A percentile compares a stretch with the other conserved stretches of the same genome.
These are phyloP conservation scores for Schizophyllum amplum DNA, from an alignment of 1,284 basidiomycete species.

Conservation along the genomic window DNA sequence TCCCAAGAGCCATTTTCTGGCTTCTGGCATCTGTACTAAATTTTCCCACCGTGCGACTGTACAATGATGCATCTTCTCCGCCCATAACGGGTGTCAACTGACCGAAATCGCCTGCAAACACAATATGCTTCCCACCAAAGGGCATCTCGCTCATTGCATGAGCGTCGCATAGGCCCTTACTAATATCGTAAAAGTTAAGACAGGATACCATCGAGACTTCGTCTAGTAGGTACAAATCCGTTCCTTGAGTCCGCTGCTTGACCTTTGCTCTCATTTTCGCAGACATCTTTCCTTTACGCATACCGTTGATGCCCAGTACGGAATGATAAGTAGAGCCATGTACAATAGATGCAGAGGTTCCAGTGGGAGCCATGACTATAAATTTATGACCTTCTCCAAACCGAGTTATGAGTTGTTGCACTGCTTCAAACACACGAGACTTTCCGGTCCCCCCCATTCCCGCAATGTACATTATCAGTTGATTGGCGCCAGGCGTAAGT, in stretches of 20 bases:
- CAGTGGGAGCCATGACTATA: constrained; percentile 27
- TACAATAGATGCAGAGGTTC: constrained; percentile 26
- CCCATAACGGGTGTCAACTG: constrained; percentile 17
- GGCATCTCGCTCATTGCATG: constrained; percentile 9
- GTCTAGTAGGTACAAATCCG: constrained; percentile 18
- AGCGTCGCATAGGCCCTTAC: constrained; percentile 5
- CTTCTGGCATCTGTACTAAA: not conserved
- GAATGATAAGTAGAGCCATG: constrained; percentile 31
- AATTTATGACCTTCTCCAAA: constrained; percentile 20
- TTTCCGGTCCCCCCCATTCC: constrained; percentile 32
- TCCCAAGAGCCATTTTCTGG: constrained; percentile 21
- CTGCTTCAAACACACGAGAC: constrained; percentile 23
- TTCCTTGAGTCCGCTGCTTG: constrained; percentile 10
- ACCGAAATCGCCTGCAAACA: constrained; percentile 16
- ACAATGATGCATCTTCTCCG: constrained; percentile 12
- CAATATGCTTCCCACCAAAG: constrained; percentile 21
- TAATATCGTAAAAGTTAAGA: constrained; percentile 12
- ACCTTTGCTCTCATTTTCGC: not conserved
- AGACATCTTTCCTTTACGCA: not conserved
- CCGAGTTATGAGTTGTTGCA: constrained; percentile 18
- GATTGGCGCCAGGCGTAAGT: constrained; percentile 7
- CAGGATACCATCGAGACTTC: constrained; percentile 20
- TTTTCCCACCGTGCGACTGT: constrained; percentile 12
- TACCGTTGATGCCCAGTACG: constrained; percentile 15
- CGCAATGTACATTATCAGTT: constrained; percentile 27